phyloP scores from a whole-genome alignment of 1,284 basidiomycete genomes.

The Cerrena zonata region DNA sequence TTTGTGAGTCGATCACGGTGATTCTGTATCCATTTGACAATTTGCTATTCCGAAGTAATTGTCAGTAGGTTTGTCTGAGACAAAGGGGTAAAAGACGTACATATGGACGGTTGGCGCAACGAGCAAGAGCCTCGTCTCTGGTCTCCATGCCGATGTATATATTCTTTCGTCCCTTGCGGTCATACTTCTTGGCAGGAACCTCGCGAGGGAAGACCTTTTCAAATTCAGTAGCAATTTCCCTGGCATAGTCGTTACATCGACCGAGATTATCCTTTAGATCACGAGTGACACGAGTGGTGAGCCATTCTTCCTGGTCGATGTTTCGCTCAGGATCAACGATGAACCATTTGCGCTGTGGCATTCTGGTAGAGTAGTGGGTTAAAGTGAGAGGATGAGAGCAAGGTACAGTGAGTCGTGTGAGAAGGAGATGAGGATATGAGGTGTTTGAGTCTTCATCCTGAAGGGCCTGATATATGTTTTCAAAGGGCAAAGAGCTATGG shows the following conservation, averaged over 20 bases:
- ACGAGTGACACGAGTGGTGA: neutral
- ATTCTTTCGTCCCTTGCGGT: neutral
- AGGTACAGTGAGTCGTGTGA: neutral
- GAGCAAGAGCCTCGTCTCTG: neutral
- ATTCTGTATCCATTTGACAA: neutral
- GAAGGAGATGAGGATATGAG: neutral
- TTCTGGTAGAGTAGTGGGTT: neutral
- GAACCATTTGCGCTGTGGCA: neutral
- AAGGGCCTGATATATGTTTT: too few relatives aligned
- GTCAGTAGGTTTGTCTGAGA: too few relatives aligned
- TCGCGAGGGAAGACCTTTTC: neutral
- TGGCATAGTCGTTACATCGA: neutral
- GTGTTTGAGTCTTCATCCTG: neutral
- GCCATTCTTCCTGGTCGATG: constrained; percentile 6
- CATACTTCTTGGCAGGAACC: neutral
- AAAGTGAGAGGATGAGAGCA: neutral
- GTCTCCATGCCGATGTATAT: neutral
- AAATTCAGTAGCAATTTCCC: neutral
- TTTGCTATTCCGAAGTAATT: neutral
- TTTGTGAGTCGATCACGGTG: neutral
- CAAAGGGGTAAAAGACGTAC: too few relatives aligned
- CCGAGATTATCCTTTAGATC: neutral
- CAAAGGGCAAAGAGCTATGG: too few relatives aligned
- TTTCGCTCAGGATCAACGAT: constrained; percentile 1
- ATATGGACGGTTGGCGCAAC: neutral